Base-by-base conservation (phyloP, 2,329 filamentous ascomycete genomes). In the Phyllosticta citriasiana region DNA sequence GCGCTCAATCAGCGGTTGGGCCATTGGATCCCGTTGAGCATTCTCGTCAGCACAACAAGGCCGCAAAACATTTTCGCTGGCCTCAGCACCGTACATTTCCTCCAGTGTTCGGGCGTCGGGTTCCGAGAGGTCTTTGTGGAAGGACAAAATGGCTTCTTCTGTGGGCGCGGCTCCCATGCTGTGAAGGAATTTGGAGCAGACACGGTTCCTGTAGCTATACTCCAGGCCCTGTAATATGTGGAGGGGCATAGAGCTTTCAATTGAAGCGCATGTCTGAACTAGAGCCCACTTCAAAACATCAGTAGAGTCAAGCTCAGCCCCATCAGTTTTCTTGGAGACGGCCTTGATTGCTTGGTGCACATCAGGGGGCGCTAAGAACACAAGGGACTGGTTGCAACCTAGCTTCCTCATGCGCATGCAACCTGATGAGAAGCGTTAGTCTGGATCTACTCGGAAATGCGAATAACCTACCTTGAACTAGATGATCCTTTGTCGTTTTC, bases 401-500 rank as follows among this genome's bases (percentile, higher is more conserved):
- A 60, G 40, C 7, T 56, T 56, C 16, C 58, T 33, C 58, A 60
- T 56, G 16, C 58, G 4, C 58, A 60, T 60, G 19, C 58, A 60
- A 7, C 53, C 58, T 60, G 14, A 6, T 35, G 1, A n/a, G 6
- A n/a, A 47, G 6, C 26, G 19, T 57, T 27, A 57, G n/a, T 50
- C 80, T 78, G 0, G 85, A 82, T 66, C 85, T 26, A 8, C n/a
- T 24, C 10, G 25, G 16, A 47, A 22, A 22, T 6, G 22, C 3
- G 2, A 5, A 2, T 16, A n/a, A 47, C 1, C 12, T 16, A 0
- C 82, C 86, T 79, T 91, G 88, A 0, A 86, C 82, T 0, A 90
- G 69, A 14, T 80, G 75, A 63, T 92, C 88, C 63, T 91, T 92
- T 0, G 84, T 87, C 1, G 90, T 65, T 3, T 77, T 75, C 0